Conservation (phyloP, 257 asterid genomes). For the Paulownia fortunei region DNA sequence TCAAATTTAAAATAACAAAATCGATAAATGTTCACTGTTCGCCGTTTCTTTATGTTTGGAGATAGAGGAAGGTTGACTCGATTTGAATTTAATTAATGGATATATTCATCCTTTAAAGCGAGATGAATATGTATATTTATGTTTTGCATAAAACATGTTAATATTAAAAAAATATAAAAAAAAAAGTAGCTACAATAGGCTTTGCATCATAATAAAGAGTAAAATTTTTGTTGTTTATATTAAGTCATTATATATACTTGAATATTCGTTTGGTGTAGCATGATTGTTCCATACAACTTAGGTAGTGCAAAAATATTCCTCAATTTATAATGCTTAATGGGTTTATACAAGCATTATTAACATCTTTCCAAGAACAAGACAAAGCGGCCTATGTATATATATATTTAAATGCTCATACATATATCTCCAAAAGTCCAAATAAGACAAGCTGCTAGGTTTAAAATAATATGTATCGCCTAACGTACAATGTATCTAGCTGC, state of each 20-base stretch:
- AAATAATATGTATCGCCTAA: not conserved
- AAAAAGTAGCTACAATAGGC: too few species aligned
- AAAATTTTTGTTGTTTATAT: too few species aligned
- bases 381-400: not conserved
- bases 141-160: not conserved
- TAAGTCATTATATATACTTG: not conserved
- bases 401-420: not conserved
- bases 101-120: too few species aligned
- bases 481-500: constrained; percentile 40
- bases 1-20: not conserved
- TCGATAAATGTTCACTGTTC: too few species aligned
- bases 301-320: not conserved
- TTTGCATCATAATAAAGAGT: too few species aligned
- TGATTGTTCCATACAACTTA: not conserved
- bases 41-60: too few species aligned
- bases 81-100: too few species aligned
- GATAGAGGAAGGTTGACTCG: too few species aligned
- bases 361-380: constrained; percentile 14
- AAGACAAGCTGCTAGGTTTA: constrained; percentile 15
- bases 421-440: not conserved
- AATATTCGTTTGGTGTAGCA: not conserved
- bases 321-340: not conserved
- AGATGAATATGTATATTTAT: too few species aligned
- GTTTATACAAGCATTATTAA: not conserved
- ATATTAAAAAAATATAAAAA: not conserved